A percentile compares a stretch with the other conserved stretches of the same genome.
phyloP scores from a whole-genome alignment of 352 stramenopile genomes.

The Globisporangium paddicum region DNA sequence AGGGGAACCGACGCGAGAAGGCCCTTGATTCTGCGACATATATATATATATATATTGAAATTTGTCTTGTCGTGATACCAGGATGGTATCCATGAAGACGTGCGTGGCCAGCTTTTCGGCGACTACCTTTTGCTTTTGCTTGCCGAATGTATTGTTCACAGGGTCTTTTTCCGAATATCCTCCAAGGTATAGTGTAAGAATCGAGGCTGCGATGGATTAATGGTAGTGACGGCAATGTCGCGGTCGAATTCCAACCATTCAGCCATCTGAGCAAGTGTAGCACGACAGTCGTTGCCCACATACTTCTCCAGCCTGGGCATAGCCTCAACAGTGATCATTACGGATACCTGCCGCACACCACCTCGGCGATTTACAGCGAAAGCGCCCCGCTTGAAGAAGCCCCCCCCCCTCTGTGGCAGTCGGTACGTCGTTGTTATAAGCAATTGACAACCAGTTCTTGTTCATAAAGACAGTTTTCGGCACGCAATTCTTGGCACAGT shows the following conservation, averaged over 20 bases:
- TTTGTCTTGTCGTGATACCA: constrained; percentile 21
- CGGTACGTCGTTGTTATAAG: neutral
- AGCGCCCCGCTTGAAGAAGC: neutral
- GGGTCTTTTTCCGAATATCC: constrained; percentile 15
- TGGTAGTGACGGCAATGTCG: constrained; percentile 3
- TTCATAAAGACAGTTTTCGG: neutral
- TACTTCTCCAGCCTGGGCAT: constrained; percentile 16
- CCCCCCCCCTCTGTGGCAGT: too few relatives aligned
- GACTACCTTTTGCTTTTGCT: constrained; percentile 14
- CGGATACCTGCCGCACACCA: neutral
- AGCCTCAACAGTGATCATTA: constrained; percentile 16
- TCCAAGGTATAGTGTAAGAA: constrained; percentile 20
- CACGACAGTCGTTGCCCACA: constrained; percentile 14
- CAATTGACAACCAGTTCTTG: neutral
- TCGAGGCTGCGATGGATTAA: constrained; percentile 13
- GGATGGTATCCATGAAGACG: constrained; percentile 15
- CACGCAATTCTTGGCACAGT: too few relatives aligned
- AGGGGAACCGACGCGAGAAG: constrained; percentile 14
- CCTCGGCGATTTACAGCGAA: neutral
- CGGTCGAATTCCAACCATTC: constrained; percentile 10
- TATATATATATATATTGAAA: constrained; percentile 30
- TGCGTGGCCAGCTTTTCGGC: constrained; percentile 7
- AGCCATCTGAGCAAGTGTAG: neutral
- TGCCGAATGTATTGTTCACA: constrained; percentile 19
- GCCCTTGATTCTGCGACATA: constrained; percentile 6